phyloP scores from a whole-genome alignment of 495 filamentous ascomycete species.

The Hyphodiscus hymeniophilus region DNA sequence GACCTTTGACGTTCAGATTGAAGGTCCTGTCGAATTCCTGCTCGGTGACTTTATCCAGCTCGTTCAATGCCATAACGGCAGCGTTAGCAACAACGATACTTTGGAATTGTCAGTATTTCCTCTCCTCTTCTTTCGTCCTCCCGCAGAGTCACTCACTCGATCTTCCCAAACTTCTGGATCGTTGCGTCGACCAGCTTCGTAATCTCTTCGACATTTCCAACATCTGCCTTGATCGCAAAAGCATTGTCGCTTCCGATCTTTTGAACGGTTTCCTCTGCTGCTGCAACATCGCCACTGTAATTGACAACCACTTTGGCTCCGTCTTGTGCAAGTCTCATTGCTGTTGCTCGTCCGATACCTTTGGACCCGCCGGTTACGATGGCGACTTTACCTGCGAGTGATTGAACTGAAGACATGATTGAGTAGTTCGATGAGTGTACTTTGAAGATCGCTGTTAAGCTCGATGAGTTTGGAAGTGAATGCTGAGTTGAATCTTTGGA shows the following conservation, averaged over 20 bases:
- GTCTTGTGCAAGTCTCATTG: conserved; percentile 42
- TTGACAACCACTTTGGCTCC: conserved; percentile 59
- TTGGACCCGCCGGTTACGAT: conserved; percentile 60
- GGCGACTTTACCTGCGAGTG: conserved; percentile 49
- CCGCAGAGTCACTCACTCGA: too few relatives aligned
- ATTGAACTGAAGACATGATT: conserved; percentile 10
- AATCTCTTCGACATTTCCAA: conserved; percentile 49
- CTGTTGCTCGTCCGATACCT: conserved; percentile 57
- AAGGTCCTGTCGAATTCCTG: conserved; percentile 49
- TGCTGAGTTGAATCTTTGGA: neutral
- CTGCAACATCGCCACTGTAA: conserved; percentile 42
- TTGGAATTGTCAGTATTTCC: too few relatives aligned
- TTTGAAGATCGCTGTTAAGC: neutral
- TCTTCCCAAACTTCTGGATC: conserved; percentile 52
- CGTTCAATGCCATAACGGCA: conserved; percentile 42
- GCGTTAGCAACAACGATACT: conserved; percentile 57
- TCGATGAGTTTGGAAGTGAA: neutral
- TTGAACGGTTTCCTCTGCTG: conserved; percentile 48
- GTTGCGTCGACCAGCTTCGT: conserved; percentile 52
- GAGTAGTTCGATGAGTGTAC: neutral
- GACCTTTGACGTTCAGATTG: conserved; percentile 57
- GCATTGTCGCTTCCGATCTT: conserved; percentile 43
- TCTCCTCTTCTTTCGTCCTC: too few relatives aligned
- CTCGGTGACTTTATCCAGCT: conserved; percentile 50
- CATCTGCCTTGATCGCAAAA: conserved; percentile 55